phyloP scores from a whole-genome alignment of 768 basidiomycete species.

The Trametes meyenii region DNA sequence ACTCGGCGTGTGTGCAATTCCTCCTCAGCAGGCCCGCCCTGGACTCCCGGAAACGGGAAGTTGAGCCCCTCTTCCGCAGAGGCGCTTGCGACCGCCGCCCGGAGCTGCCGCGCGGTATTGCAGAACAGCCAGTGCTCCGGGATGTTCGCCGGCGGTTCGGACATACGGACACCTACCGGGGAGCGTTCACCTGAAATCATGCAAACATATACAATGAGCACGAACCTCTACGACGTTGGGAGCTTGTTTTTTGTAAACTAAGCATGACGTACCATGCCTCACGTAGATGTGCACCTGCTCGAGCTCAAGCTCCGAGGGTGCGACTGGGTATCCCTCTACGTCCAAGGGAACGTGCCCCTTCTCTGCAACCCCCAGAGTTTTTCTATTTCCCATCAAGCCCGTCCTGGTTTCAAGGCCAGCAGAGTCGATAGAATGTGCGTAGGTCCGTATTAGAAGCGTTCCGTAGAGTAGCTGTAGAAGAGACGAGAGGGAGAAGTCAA shows the following conservation, averaged over 20 bases:
- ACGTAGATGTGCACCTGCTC: slow-evolving; percentile 78
- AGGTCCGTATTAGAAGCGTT: slow-evolving; percentile 13
- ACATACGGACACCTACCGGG: slow-evolving; percentile 70
- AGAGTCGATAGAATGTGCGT: slow-evolving; percentile 3
- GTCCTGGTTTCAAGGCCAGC: slow-evolving; percentile 1
- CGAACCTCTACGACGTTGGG: neutral
- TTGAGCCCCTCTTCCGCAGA: slow-evolving; percentile 9
- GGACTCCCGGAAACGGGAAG: neutral
- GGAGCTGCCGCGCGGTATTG: slow-evolving; percentile 53
- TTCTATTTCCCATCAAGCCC: slow-evolving; percentile 3
- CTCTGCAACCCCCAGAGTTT: neutral
- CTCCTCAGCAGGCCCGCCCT: slow-evolving; percentile 9
- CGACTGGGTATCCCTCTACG: slow-evolving; percentile 59
- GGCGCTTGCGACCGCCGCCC: slow-evolving; percentile 45
- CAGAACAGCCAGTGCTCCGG: slow-evolving; percentile 74
- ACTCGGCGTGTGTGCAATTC: slow-evolving; percentile 46
- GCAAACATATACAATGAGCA: neutral
- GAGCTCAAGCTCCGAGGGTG: slow-evolving; percentile 56
- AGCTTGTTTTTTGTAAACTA: neutral
- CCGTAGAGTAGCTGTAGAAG: slow-evolving; percentile 20
- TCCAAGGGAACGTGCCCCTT: slow-evolving; percentile 44
- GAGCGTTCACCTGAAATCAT: slow-evolving; percentile 66
- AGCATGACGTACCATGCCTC: slow-evolving; percentile 62
- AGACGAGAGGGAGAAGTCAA: slow-evolving; percentile 3
- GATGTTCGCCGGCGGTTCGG: slow-evolving; percentile 62